Evolutionary conservation across 441 rosid species (phyloP).

Genomic region (Adansonia gregorii): DNA sequence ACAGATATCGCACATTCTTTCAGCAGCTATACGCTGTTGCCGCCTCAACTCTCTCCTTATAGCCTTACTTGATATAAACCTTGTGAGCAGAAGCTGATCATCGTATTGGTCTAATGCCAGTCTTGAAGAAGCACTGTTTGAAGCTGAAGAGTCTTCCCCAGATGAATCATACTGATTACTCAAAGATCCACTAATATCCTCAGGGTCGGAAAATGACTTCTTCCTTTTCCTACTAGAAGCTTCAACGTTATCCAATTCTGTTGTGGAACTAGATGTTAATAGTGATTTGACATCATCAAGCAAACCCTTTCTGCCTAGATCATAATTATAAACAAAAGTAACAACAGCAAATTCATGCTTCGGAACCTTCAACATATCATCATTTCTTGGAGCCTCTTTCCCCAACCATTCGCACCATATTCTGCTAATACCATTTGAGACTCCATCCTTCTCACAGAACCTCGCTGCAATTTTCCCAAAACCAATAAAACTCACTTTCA

Average conservation of each 20-base stretch:
- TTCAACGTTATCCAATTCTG: conserved; percentile 46
- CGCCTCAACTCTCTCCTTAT: conserved; percentile 75
- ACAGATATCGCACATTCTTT: conserved; percentile 88
- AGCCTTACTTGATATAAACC: conserved; percentile 59
- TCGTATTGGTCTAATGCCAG: conserved; percentile 53
- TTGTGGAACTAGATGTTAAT: conserved; percentile 49
- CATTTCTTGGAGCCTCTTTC: conserved; percentile 39
- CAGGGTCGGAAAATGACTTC: conserved; percentile 83
- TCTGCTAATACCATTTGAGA: conserved; percentile 48
- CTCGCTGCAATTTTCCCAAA: conserved; percentile 68
- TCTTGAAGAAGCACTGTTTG: conserved; percentile 50
- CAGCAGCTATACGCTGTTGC: conserved; percentile 80
- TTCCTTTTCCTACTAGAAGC: conserved; percentile 58
- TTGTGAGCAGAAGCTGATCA: conserved; percentile 59
- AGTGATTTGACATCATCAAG: conserved; percentile 58
- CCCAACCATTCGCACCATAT: conserved; percentile 98
- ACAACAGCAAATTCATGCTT: conserved; percentile 84
- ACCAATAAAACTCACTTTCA: conserved; percentile 57
- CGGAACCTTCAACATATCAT: conserved; percentile 39
- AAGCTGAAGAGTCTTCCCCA: conserved; percentile 66
- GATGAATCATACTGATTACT: conserved; percentile 67
- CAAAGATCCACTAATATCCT: conserved; percentile 66
- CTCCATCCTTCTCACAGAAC: conserved; percentile 50
- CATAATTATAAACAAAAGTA: conserved; percentile 63
- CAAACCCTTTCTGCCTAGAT: conserved; percentile 75